Evolutionary conservation across 108 stramenopile genomes (phyloP), one percentile per base, ranked within the genome.

Genomic region (Nitzschia sp.): DNA sequence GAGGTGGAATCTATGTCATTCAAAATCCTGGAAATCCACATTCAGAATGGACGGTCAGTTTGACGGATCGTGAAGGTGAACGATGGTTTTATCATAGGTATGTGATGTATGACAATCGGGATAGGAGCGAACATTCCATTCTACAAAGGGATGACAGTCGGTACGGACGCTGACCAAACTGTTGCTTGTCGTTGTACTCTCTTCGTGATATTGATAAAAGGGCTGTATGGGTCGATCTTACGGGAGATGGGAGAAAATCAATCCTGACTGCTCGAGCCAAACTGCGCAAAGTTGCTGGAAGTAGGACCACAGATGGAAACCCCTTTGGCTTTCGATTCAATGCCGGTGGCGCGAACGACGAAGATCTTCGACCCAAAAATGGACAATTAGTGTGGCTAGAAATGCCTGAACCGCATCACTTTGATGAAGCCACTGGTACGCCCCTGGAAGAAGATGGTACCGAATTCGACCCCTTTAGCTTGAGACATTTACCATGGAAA

Each of bases 71-170:
- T 19, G 52, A 29, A 16, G 58, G 66, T 9, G 80, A 81, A n/a
- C 80, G 85, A 45, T 96, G 94, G 96, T 96, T 96, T 71, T 97
- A 97, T 76, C 96, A 97, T 72, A 83, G 84, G 81, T 80, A 30
- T 28, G 70, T 56, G 21, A 5, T 50, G 19, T 36, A 26, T 1
- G 38, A 41, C 38, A 41, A 13, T 41, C 9, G 9, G 9, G 13
- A 41, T 9, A 41, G 13, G 13, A n/a, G n/a, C n/a, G n/a, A n/a
- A n/a, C n/a, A n/a, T n/a, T n/a, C n/a, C n/a, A n/a, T n/a, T n/a
- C n/a, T n/a, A n/a, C n/a, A n/a, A n/a, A n/a, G n/a, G n/a, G n/a
- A n/a, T n/a, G n/a, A n/a, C n/a, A n/a, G n/a, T n/a, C n/a, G n/a
- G n/a, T n/a, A n/a, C n/a, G n/a, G n/a, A n/a, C n/a, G n/a, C n/a